Percentiles rank a stretch among this genome's conserved stretches.
These are phyloP conservation scores for Metarhizium guizhouense DNA, from an alignment of 2,329 filamentous ascomycete species.

Conservation along the genomic window DNA sequence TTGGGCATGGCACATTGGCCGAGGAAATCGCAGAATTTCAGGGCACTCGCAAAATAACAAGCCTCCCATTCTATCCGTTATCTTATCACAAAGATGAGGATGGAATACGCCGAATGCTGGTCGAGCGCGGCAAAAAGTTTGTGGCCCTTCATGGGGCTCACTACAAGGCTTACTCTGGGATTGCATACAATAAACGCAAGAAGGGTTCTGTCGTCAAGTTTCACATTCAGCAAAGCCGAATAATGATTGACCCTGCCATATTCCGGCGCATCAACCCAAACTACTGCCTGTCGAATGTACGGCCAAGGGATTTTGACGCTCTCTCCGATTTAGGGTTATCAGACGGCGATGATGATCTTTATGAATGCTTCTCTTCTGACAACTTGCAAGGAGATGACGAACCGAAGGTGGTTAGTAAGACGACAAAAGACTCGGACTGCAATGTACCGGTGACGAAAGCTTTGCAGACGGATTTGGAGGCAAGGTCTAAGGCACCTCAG, in stretches of 20 bases:
- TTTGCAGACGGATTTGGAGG: constrained; percentile 20
- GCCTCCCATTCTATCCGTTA: constrained; percentile 66
- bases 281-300: constrained; percentile 67
- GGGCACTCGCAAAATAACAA: constrained; percentile 74
- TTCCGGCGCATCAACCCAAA: constrained; percentile 82
- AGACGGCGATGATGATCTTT: constrained; percentile 25
- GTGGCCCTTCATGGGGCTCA: constrained; percentile 72
- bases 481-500: constrained; percentile 32
- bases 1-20: constrained; percentile 64
- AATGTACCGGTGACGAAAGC: constrained; percentile 21
- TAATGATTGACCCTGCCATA: constrained; percentile 80
- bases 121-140: constrained; percentile 79
- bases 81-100: constrained; percentile 69
- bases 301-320: constrained; percentile 59
- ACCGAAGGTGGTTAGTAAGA: constrained; percentile 6
- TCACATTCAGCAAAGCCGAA: constrained; percentile 75
- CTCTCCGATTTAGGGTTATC: constrained; percentile 40
- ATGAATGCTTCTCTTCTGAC: constrained; percentile 26
- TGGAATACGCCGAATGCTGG: constrained; percentile 54
- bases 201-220: constrained; percentile 56
- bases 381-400: constrained; percentile 32
- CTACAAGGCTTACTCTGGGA: constrained; percentile 73
- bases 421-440: background rate
- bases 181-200: constrained; percentile 80
- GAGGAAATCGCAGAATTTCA: constrained; percentile 68